Percentiles rank a stretch among this genome's conserved stretches.
phyloP scores from a whole-genome alignment of 768 basidiomycete species.

The Amanita pseudoporphyria region DNA sequence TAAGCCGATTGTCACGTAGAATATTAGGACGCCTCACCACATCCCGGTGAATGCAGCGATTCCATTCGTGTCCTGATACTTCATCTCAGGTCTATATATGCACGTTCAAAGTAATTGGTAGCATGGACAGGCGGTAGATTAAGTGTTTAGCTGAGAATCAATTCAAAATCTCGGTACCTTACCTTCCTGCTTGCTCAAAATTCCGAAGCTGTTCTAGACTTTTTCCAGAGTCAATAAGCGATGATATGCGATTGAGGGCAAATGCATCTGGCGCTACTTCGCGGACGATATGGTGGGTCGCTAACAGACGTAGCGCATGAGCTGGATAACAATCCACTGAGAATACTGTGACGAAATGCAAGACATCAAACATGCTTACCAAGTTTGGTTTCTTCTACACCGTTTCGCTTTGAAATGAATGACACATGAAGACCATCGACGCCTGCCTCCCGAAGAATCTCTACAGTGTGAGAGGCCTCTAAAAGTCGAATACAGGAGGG shows the following conservation, averaged over 20 bases:
- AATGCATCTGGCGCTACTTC: conserved; percentile 69
- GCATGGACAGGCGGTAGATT: background rate
- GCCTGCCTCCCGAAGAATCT: conserved; percentile 61
- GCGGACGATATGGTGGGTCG: conserved; percentile 67
- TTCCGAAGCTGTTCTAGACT: conserved; percentile 33
- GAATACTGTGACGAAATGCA: background rate
- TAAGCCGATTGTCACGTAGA: background rate
- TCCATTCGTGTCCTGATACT: conserved; percentile 58
- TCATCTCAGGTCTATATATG: conserved; percentile 41
- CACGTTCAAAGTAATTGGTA: background rate
- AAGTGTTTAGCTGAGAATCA: background rate
- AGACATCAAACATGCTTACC: conserved; percentile 23
- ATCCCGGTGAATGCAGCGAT: conserved; percentile 63
- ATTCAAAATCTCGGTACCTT: conserved; percentile 1
- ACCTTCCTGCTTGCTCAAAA: conserved; percentile 32
- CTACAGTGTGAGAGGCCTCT: conserved; percentile 61
- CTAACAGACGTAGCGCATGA: conserved; percentile 65
- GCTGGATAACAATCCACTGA: conserved; percentile 26
- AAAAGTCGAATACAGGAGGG: conserved; percentile 67
- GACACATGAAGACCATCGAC: conserved; percentile 40
- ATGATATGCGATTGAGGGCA: conserved; percentile 60
- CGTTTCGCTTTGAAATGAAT: conserved; percentile 32
- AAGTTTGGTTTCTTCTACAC: conserved; percentile 39
- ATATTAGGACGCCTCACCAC: conserved; percentile 36
- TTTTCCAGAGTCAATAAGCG: conserved; percentile 61